Evolutionary conservation across 2,329 filamentous ascomycete species (phyloP).

Genomic region (Aspergillus transmontanensis): DNA sequence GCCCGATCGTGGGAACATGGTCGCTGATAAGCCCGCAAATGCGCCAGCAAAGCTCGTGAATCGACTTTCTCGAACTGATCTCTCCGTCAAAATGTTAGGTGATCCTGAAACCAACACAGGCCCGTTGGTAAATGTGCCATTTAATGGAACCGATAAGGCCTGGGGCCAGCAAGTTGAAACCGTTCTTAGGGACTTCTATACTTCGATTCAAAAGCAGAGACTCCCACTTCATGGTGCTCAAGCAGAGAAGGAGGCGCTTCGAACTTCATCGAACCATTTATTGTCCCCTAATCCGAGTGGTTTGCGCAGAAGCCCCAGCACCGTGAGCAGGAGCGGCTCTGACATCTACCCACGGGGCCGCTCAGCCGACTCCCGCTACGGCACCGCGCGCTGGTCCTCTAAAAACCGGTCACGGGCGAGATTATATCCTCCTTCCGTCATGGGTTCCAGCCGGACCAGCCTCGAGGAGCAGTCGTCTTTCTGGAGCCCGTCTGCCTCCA

Average conservation of each 20-base stretch:
- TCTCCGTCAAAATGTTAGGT: constrained; percentile 31
- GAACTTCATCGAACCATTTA: constrained; percentile 58
- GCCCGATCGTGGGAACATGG: constrained; percentile 19
- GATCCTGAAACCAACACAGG: constrained; percentile 49
- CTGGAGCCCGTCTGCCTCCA: constrained; percentile 90
- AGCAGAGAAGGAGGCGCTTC: constrained; percentile 42
- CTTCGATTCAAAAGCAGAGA: constrained; percentile 82
- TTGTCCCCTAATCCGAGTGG: constrained; percentile 68
- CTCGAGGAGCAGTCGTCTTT: constrained; percentile 87
- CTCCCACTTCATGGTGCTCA: constrained; percentile 80
- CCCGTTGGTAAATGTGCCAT: constrained; percentile 75
- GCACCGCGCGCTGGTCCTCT: constrained; percentile 74
- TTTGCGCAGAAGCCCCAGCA: constrained; percentile 84
- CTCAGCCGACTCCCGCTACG: constrained; percentile 63
- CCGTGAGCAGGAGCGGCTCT: constrained; percentile 89
- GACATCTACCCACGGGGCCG: constrained; percentile 74
- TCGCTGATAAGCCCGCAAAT: constrained; percentile 22
- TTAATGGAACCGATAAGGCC: constrained; percentile 71
- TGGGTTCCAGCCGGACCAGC: constrained; percentile 90
- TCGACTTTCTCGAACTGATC: constrained; percentile 28
- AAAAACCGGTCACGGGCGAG: constrained; percentile 83
- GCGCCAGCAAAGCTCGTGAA: constrained; percentile 28
- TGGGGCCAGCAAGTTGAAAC: constrained; percentile 90
- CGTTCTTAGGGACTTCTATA: constrained; percentile 91
- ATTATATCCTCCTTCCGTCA: constrained; percentile 73